phyloP scores from a whole-genome alignment of 1,139 yeast genomes.

The Hyphopichia pseudoburtonii region DNA sequence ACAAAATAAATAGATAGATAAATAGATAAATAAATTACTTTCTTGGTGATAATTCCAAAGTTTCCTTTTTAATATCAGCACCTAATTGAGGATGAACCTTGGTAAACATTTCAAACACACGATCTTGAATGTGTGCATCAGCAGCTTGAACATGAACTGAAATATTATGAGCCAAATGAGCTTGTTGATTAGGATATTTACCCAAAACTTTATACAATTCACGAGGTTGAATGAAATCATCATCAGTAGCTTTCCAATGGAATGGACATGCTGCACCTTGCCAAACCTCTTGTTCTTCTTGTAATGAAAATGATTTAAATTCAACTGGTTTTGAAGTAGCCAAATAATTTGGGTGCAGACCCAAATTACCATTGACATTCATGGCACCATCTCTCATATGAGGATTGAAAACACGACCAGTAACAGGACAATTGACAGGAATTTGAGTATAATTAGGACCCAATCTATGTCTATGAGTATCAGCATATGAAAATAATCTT shows the following conservation, averaged over 20 bases:
- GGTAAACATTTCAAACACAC: conserved; percentile 73
- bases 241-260: conserved; percentile 80
- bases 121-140: conserved; percentile 72
- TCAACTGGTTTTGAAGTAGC: conserved; percentile 53
- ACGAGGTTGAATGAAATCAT: conserved; percentile 69
- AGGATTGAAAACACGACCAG: conserved; percentile 47
- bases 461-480: conserved; percentile 60
- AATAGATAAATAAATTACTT: conserved; percentile 21
- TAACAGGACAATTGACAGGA: conserved; percentile 61
- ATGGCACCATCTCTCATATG: conserved; percentile 79
- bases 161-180: conserved; percentile 78
- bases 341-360: conserved; percentile 71
- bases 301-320: conserved; percentile 42
- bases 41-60: conserved; percentile 56
- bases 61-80: conserved; percentile 58
- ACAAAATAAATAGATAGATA: conserved; percentile 3
- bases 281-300: conserved; percentile 81
- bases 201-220: conserved; percentile 74
- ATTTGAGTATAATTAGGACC: conserved; percentile 65
- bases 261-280: conserved; percentile 82
- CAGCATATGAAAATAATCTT: conserved; percentile 78
- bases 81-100: conserved; percentile 71
- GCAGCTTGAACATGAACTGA: conserved; percentile 75
- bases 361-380: conserved; percentile 78
- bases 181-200: conserved; percentile 75